A percentile compares a stretch with the other conserved stretches of the same genome.
These are phyloP conservation scores for Botryotinia convoluta DNA, from an alignment of 2,329 filamentous ascomycete species.

Conservation along the genomic window DNA sequence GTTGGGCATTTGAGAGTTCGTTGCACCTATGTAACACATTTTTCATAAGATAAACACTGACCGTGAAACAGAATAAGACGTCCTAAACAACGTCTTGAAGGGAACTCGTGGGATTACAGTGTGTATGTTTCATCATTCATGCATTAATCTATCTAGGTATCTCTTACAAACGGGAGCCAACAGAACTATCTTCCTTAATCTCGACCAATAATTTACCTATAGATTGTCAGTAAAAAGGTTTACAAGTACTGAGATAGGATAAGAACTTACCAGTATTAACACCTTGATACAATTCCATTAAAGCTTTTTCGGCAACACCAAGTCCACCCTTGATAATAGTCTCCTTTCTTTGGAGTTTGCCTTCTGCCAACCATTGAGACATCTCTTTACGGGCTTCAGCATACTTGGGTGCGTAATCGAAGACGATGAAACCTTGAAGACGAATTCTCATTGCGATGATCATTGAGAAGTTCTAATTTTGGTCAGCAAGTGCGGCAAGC, in stretches of 20 bases:
- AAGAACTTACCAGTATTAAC: slow-evolving; percentile 59
- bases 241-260: background rate
- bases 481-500: slow-evolving; percentile 21
- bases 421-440: slow-evolving; percentile 72
- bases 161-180: slow-evolving; percentile 23
- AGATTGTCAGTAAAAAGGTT: background rate
- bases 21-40: background rate
- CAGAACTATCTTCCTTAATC: slow-evolving; percentile 42
- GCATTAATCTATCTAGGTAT: background rate
- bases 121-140: background rate
- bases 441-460: slow-evolving; percentile 54
- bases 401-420: slow-evolving; percentile 62
- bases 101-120: background rate
- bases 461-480: slow-evolving; percentile 48
- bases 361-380: slow-evolving; percentile 65
- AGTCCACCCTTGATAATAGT: slow-evolving; percentile 70
- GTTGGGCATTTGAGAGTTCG: background rate
- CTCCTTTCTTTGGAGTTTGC: slow-evolving; percentile 70
- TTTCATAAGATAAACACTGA: background rate
- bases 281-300: slow-evolving; percentile 65
- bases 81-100: background rate
- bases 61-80: background rate
- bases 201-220: slow-evolving; percentile 54
- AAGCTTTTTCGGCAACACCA: slow-evolving; percentile 57
- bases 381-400: slow-evolving; percentile 58